phyloP scores from a whole-genome alignment of 345 rosid species.

The Fremontodendron californicum region DNA sequence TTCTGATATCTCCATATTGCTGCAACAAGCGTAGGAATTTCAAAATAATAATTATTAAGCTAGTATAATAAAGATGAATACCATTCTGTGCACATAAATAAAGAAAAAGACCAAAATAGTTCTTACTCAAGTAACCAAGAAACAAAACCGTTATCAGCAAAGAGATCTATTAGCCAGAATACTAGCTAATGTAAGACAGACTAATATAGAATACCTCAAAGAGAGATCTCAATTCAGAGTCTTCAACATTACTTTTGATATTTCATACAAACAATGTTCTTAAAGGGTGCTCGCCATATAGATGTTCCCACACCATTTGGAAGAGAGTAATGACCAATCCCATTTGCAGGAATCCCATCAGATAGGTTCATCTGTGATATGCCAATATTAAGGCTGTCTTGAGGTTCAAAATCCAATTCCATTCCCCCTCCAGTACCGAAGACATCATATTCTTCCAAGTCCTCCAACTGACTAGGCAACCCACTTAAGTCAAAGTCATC shows the following conservation, averaged over 20 bases:
- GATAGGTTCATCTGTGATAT: conserved; percentile 49
- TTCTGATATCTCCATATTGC: conserved; percentile 95
- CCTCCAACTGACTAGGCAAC: conserved; percentile 61
- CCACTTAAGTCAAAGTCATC: conserved; percentile 70
- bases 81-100: neutral
- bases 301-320: conserved; percentile 81
- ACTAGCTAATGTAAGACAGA: neutral
- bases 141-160: neutral
- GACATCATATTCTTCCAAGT: conserved; percentile 78
- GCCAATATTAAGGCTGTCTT: conserved; percentile 43
- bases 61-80: neutral
- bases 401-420: conserved; percentile 71
- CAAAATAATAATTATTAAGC: conserved; percentile 7
- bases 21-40: conserved; percentile 27
- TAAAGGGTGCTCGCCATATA: conserved; percentile 95
- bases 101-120: neutral
- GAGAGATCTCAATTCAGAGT: conserved; percentile 73
- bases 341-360: conserved; percentile 48
- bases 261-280: conserved; percentile 90
- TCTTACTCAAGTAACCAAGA: neutral
- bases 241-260: conserved; percentile 92
- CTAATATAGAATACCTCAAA: conserved; percentile 59
- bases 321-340: conserved; percentile 40
- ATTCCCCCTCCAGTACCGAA: conserved; percentile 86
- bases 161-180: neutral